Evolutionary conservation across 2,329 filamentous ascomycete species (phyloP), one percentile per base, ranked within the genome.

Genomic region (Colletotrichum agaves): DNA sequence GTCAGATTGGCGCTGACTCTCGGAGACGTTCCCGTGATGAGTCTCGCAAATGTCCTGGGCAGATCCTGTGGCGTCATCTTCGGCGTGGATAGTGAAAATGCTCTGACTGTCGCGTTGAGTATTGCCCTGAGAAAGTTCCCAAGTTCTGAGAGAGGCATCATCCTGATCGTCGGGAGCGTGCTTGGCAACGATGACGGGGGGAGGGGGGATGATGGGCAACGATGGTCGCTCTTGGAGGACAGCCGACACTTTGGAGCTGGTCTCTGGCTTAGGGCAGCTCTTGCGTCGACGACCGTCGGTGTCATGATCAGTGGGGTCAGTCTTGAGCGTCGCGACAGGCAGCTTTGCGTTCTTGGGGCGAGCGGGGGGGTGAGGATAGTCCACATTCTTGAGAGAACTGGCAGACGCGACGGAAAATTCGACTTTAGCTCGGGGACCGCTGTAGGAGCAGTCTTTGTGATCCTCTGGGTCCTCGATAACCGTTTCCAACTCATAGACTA

Each of bases 71-170:
- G 46, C 27, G 15, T n/a, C 43, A 23, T 57, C 37, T 31, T 19
- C 49, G 17, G 27, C 19, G n/a, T 37, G 35, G 15, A 17, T 7
- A 35, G 19, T 8, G 21, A 57, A 15, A 17, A 50, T 37, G 11
- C 17, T 47, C 13, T 58, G 63, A 10, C 52, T 63, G 21, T 63
- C 59, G 19, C 58, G 13, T 5, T 49, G 63, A 27, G 49, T 12
- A 5, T 56, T 63, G 46, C 43, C 60, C 21, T 69, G 63, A 8
- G 71, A 73, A 23, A 73, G 56, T 4, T 67, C 50, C 71, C 72
- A 72, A 33, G 70, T 71, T 46, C 57, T 60, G 56, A 72, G 66
- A 13, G 72, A 73, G 2, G 69, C 62, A 21, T 61, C 61, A 39
- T 73, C 70, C 19, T 66, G 57, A 3, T 62, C 41, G 4, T 39